Evolutionary conservation across 2,329 filamentous ascomycete genomes (phyloP), one percentile per base, ranked within the genome.

Genomic region (Alternaria angustiovoidea): DNA sequence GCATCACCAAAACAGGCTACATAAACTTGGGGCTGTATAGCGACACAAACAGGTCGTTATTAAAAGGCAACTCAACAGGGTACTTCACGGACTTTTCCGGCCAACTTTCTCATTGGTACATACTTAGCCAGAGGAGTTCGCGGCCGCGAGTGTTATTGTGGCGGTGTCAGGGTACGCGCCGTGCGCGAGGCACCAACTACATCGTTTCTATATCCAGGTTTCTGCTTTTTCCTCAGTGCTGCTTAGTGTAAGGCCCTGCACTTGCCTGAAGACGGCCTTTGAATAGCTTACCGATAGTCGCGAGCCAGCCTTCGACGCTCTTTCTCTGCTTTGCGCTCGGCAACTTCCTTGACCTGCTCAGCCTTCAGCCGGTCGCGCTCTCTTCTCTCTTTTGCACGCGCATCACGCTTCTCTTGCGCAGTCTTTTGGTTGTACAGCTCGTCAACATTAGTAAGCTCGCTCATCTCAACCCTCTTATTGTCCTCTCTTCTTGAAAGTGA

Each of bases 51-150:
- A 9, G 12, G 30, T 32, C 8, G 12, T 32, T 32, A 1, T 32
- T 12, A 32, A 0, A 32, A 12, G 30, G 1, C 9, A 12, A 32
- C 30, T 32, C 12, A 32, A 12, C 30, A 32, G 30, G 12, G 30
- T 32, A 32, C 30, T 32, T 1, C 1, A 32, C 11, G 12, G 0
- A 32, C 0, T 12, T 12, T 4, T 12, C 0, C 2, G 9, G 1
- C 30, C 8, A 32, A 32, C 9, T 32, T 12, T 32, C 1, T 32
- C 1, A 12, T 0, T 12, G 5, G 1, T 32, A 32, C 30, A 11
- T 39, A 1, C 1, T 39, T 39, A 9, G 16, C 0, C 7, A 18
- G 16, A 39, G 38, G 9, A 39, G 18, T 39, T 39, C 4, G 38
- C 38, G 38, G 38, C 7, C n/a, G n/a, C 38, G 14, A 16, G 34